These are phyloP conservation scores for Taphrina confusa DNA, from an alignment of 1,139 yeast genomes.

Conservation along the genomic window DNA sequence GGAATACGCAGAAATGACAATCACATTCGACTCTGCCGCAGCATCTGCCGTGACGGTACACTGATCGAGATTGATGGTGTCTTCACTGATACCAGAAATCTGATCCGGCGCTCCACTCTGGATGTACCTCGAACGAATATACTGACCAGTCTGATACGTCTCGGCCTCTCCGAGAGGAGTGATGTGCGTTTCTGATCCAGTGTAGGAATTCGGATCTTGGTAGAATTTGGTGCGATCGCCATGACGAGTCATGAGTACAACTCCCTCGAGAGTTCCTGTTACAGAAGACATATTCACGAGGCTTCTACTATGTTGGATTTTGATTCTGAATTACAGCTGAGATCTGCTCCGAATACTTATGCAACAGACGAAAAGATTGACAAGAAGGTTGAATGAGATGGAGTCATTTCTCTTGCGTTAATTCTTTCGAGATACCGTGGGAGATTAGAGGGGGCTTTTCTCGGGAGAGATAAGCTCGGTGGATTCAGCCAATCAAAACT, in stretches of 20 bases:
- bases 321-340: too few relatives aligned
- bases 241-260: conserved; percentile 43
- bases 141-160: conserved; percentile 24
- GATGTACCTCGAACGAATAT: conserved; percentile 25
- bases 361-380: too few relatives aligned
- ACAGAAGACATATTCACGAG: not conserved
- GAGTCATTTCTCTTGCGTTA: too few relatives aligned
- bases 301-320: too few relatives aligned
- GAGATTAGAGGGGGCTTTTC: too few relatives aligned
- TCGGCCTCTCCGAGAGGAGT: conserved; percentile 30
- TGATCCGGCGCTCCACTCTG: not conserved
- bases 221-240: conserved; percentile 33
- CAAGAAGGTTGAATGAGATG: too few relatives aligned
- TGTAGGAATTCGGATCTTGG: conserved; percentile 24
- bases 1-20: conserved; percentile 30
- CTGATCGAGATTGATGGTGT: conserved; percentile 22
- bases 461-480: too few relatives aligned
- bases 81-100: conserved; percentile 28
- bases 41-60: conserved; percentile 26
- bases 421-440: too few relatives aligned
- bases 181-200: conserved; percentile 26
- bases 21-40: conserved; percentile 28
- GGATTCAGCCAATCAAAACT: too few relatives aligned
- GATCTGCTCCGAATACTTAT: too few relatives aligned
- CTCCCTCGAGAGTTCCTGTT: conserved; percentile 16